A percentile compares a stretch with the other conserved stretches of the same genome.
Conservation (phyloP, 2,329 filamentous ascomycete species). For the Colletotrichum kahawae region DNA sequence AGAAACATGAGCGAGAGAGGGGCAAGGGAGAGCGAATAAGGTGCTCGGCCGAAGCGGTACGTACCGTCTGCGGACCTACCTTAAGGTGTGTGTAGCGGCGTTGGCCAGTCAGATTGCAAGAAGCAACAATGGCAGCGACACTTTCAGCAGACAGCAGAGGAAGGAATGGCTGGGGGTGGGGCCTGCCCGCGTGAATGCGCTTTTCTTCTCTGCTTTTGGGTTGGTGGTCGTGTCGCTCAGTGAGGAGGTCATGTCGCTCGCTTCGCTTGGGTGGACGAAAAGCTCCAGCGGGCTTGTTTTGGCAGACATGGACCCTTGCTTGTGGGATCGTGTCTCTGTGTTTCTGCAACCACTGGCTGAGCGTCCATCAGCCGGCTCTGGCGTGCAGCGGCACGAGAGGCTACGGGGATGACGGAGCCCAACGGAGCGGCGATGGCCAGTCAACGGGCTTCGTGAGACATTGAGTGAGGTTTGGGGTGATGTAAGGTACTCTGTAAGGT, state of each 20-base stretch:
- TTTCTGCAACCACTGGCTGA: conserved; percentile 16
- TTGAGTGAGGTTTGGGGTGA: background rate
- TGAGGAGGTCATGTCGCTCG: background rate
- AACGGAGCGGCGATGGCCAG: conserved; percentile 8
- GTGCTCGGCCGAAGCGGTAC: background rate
- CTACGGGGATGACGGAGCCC: background rate
- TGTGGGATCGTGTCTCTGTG: conserved; percentile 12
- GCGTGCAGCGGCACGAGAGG: background rate
- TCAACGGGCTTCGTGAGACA: conserved; percentile 17
- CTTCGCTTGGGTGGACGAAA: background rate
- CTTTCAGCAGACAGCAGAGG: background rate
- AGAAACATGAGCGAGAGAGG: background rate
- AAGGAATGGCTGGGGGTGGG: conserved; percentile 7
- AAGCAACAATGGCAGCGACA: background rate
- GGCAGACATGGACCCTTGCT: conserved; percentile 14
- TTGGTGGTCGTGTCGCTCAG: background rate
- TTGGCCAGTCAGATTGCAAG: conserved; percentile 9
- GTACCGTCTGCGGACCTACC: background rate
- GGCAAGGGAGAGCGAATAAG: conserved; percentile 1
- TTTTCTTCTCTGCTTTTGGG: background rate
- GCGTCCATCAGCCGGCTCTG: background rate
- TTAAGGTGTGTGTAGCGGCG: background rate
- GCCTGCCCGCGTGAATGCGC: background rate
- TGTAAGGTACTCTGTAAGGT: background rate
- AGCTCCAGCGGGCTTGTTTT: background rate